phyloP scores from a whole-genome alignment of 805 yeast species.

The Suhomyces faveliae region DNA sequence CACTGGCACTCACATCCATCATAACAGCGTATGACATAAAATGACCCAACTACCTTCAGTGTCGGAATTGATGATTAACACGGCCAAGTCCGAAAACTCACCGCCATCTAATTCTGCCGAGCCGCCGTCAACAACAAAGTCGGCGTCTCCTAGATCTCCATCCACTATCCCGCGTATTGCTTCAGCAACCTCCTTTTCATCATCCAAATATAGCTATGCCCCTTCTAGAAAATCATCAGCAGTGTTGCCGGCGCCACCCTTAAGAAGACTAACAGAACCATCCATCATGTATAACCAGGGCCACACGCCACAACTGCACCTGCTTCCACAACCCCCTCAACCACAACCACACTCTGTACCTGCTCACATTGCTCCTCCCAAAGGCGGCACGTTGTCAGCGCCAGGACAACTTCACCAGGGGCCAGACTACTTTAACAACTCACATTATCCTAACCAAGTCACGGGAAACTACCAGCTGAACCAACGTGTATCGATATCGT shows the following conservation, averaged over 20 bases:
- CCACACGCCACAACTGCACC: not conserved
- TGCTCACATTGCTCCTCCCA: not conserved
- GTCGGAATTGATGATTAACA: constrained; percentile 22
- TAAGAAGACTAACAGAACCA: constrained; percentile 16
- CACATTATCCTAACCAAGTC: constrained; percentile 2
- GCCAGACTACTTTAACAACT: constrained; percentile 6
- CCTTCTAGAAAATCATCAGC: constrained; percentile 4
- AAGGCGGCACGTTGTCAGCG: constrained; percentile 1
- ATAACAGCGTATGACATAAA: not conserved
- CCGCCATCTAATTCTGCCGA: not conserved
- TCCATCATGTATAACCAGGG: constrained; percentile 6
- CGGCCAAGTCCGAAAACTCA: constrained; percentile 9
- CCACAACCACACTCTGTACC: constrained; percentile 3
- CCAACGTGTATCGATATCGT: constrained; percentile 6
- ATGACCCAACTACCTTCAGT: constrained; percentile 27
- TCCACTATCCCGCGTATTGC: constrained; percentile 12
- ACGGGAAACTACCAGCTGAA: constrained; percentile 9
- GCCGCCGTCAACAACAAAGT: not conserved
- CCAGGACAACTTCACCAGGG: constrained; percentile 6
- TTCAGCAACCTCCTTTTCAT: constrained; percentile 8
- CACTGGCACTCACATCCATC: too few species aligned
- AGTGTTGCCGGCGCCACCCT: constrained; percentile 12
- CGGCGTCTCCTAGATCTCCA: constrained; percentile 8
- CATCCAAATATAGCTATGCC: constrained; percentile 1
- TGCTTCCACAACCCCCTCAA: not conserved